Evolutionary conservation across 2,329 filamentous ascomycete species (phyloP).

Genomic region (Alternaria arbusti): DNA sequence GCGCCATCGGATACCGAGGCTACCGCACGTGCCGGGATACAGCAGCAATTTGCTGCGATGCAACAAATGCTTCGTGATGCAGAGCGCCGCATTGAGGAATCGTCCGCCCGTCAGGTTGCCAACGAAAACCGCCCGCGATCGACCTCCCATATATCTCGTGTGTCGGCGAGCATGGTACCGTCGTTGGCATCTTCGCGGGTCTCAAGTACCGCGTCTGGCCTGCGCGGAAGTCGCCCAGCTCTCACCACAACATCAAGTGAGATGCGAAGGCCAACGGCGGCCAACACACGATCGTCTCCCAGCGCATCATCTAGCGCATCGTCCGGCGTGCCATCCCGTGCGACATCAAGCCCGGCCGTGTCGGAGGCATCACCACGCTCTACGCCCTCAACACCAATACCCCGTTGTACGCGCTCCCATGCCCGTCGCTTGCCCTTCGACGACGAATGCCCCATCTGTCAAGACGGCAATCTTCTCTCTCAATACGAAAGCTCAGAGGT

Average conservation of each 20-base stretch:
- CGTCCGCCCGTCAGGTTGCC: neutral
- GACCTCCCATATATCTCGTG: too few relatives aligned
- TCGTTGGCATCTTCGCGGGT: too few relatives aligned
- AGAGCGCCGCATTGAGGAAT: neutral
- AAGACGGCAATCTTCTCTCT: constrained; percentile 10
- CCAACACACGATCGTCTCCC: neutral
- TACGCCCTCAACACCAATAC: neutral
- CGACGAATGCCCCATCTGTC: constrained; percentile 30
- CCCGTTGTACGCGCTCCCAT: constrained; percentile 12
- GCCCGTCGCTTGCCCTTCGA: constrained; percentile 22
- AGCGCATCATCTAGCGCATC: neutral
- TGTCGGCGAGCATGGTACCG: too few relatives aligned
- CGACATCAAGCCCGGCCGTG: neutral
- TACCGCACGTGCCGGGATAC: neutral
- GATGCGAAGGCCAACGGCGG: neutral
- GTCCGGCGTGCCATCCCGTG: neutral
- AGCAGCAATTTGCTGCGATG: neutral
- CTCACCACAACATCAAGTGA: too few relatives aligned
- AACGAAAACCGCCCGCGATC: too few relatives aligned
- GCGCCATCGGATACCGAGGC: neutral
- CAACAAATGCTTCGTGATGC: neutral
- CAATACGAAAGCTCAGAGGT: constrained; percentile 4
- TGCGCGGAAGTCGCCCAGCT: too few relatives aligned
- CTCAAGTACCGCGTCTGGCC: too few relatives aligned
- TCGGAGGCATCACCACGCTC: neutral